These are phyloP conservation scores for Oemleria cerasiformis DNA, from an alignment of 306 rosid genomes.

Conservation along the genomic window DNA sequence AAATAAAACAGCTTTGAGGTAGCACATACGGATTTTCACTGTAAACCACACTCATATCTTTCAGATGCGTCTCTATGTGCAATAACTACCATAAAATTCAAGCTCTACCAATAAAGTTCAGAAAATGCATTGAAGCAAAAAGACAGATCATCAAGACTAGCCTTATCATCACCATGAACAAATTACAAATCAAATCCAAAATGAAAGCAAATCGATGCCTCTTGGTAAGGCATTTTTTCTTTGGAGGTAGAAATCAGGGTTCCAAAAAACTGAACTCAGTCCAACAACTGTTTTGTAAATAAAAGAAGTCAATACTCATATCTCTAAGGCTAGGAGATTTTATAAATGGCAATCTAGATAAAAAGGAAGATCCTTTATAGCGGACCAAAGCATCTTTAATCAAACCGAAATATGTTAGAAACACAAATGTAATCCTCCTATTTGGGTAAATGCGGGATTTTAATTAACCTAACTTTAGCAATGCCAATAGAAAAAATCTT, in stretches of 20 bases:
- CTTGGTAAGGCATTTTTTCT: background rate
- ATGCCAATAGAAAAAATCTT: background rate
- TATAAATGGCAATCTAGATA: background rate
- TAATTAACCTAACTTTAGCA: slow-evolving; percentile 17
- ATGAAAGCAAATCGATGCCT: slow-evolving; percentile 15
- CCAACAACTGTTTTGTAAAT: background rate
- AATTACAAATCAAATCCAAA: slow-evolving; percentile 16
- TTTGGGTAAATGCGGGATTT: background rate
- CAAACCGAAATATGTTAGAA: background rate
- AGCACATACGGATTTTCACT: slow-evolving; percentile 24
- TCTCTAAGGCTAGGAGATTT: background rate
- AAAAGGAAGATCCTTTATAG: background rate
- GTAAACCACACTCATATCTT: slow-evolving; percentile 9
- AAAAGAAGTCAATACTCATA: background rate
- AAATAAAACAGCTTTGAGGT: slow-evolving; percentile 22
- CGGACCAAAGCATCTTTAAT: background rate
- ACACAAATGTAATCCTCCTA: background rate
- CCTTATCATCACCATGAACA: background rate
- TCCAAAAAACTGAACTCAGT: background rate
- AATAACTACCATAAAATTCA: slow-evolving; percentile 18
- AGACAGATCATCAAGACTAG: slow-evolving; percentile 13
- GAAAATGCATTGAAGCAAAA: slow-evolving; percentile 19
- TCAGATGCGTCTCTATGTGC: slow-evolving; percentile 3
- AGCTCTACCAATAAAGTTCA: slow-evolving; percentile 23
- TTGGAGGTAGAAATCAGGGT: background rate